These are phyloP conservation scores for Jacaranda mimosifolia DNA, from an alignment of 257 asterid species.

Conservation along the genomic window DNA sequence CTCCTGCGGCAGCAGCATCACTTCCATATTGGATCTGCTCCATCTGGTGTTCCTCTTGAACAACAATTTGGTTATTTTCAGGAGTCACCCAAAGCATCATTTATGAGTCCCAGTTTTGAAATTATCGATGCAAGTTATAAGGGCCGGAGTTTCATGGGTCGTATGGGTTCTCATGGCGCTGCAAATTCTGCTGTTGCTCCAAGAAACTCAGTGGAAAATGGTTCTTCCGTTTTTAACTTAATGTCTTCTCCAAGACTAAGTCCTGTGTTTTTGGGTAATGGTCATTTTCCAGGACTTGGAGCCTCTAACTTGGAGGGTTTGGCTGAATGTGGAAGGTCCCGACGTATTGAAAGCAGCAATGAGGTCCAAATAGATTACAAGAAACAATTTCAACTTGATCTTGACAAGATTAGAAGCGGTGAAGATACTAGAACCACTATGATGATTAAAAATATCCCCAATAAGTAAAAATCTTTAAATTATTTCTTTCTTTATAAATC, in stretches of 20 bases:
- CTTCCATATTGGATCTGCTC: conserved; percentile 70
- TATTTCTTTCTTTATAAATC: neutral
- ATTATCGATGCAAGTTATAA: conserved; percentile 30
- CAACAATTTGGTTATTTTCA: conserved; percentile 52
- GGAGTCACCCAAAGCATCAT: conserved; percentile 47
- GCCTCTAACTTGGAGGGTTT: conserved; percentile 48
- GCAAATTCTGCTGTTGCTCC: conserved; percentile 35
- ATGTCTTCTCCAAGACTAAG: conserved; percentile 49
- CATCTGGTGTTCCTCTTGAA: conserved; percentile 59
- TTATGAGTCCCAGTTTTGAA: conserved; percentile 38
- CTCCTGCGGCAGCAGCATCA: neutral
- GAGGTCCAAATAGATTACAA: conserved; percentile 57
- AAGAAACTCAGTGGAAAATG: conserved; percentile 47
- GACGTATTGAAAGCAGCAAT: conserved; percentile 46
- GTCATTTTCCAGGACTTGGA: conserved; percentile 42
- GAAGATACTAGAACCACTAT: conserved; percentile 78
- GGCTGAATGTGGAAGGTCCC: conserved; percentile 50
- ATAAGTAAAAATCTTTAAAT: conserved; percentile 59
- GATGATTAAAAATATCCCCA: conserved; percentile 88
- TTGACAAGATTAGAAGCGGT: conserved; percentile 67
- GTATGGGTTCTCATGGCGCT: conserved; percentile 41
- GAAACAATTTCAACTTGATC: conserved; percentile 68
- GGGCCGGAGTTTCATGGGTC: conserved; percentile 42
- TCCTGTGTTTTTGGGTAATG: conserved; percentile 48
- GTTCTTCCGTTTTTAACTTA: conserved; percentile 55